phyloP scores from a whole-genome alignment of 208 protist genomes.

The Acanthamoeba royreba region DNA sequence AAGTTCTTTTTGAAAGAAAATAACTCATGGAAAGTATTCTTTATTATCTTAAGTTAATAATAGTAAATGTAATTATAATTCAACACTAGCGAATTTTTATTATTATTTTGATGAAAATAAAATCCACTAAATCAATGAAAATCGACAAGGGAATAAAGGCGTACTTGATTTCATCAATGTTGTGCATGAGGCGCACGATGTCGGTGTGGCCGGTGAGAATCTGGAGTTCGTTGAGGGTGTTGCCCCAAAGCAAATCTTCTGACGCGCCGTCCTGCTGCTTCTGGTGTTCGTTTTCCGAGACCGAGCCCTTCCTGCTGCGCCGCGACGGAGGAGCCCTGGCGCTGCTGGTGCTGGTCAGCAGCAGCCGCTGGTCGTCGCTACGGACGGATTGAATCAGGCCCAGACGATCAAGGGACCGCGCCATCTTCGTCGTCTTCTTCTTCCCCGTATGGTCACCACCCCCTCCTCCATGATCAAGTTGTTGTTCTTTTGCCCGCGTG shows the following conservation, averaged over 20 bases:
- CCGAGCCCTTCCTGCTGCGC: too few relatives aligned
- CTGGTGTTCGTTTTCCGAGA: neutral
- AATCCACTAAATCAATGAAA: too few relatives aligned
- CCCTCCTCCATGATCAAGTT: neutral
- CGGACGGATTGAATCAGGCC: too few relatives aligned
- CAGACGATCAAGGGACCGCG: too few relatives aligned
- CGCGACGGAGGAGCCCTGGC: too few relatives aligned
- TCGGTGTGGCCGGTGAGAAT: constrained; percentile 32
- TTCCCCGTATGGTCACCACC: neutral
- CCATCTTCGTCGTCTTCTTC: too few relatives aligned
- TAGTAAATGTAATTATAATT: too few relatives aligned
- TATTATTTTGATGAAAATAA: too few relatives aligned
- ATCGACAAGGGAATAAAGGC: neutral
- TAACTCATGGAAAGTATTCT: neutral
- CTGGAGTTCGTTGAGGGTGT: constrained; percentile 37
- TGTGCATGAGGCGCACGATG: constrained; percentile 46
- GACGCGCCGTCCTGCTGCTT: neutral
- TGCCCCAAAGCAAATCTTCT: neutral
- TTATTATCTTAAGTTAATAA: neutral
- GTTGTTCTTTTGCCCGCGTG: too few relatives aligned
- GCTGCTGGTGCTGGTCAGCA: too few relatives aligned
- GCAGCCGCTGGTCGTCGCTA: too few relatives aligned
- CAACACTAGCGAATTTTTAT: too few relatives aligned
- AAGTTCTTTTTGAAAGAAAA: neutral
- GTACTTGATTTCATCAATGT: constrained; percentile 32